These are phyloP conservation scores for Aspergillus puulaauensis DNA, from an alignment of 2,329 filamentous ascomycete species.

Conservation along the genomic window DNA sequence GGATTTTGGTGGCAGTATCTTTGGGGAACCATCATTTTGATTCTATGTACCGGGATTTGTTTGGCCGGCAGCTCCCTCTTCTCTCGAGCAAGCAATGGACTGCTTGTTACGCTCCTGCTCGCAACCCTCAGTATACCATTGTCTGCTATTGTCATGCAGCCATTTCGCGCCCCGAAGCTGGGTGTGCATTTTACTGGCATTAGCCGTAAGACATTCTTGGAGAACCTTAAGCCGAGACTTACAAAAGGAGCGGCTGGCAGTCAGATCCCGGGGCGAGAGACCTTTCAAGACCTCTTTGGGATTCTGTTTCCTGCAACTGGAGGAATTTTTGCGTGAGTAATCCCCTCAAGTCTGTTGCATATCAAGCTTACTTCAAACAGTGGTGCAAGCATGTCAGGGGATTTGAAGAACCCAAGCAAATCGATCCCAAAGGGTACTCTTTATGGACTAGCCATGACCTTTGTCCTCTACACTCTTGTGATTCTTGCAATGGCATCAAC, in stretches of 20 bases:
- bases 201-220: slow-evolving; percentile 66
- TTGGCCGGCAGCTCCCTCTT: slow-evolving; percentile 79
- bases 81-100: slow-evolving; percentile 73
- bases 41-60: slow-evolving; percentile 72
- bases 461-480: slow-evolving; percentile 72
- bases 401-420: slow-evolving; percentile 77
- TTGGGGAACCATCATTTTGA: slow-evolving; percentile 69
- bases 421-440: slow-evolving; percentile 83
- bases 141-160: slow-evolving; percentile 67
- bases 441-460: slow-evolving; percentile 73
- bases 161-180: slow-evolving; percentile 63
- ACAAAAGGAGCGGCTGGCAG: slow-evolving; percentile 63
- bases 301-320: slow-evolving; percentile 76
- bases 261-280: slow-evolving; percentile 63
- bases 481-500: slow-evolving; percentile 76
- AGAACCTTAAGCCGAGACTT: slow-evolving; percentile 70
- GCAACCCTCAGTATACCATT: slow-evolving; percentile 79
- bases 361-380: slow-evolving; percentile 49
- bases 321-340: slow-evolving; percentile 55
- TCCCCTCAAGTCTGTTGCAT: slow-evolving; percentile 43
- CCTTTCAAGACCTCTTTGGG: slow-evolving; percentile 79
- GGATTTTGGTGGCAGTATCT: slow-evolving; percentile 77
- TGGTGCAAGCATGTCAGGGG: slow-evolving; percentile 87
- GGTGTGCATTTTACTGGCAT: slow-evolving; percentile 76
- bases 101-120: slow-evolving; percentile 69